These are phyloP conservation scores for Rhodotorula toruloides DNA, from an alignment of 768 basidiomycete genomes.

Conservation along the genomic window DNA sequence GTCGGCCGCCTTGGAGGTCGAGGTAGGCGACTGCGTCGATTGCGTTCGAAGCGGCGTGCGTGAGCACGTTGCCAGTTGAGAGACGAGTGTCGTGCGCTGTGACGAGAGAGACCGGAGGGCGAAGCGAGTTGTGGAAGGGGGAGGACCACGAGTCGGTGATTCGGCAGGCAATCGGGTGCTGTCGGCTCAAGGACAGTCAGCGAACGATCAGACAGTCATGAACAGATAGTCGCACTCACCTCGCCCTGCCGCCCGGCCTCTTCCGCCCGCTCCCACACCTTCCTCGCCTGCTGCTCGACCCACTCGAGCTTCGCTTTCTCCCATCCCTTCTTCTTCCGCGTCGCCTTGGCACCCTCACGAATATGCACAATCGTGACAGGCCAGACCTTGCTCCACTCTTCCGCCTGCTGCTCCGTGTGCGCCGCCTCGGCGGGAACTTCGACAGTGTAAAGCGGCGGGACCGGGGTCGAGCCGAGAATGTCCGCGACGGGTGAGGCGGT, in stretches of 20 bases:
- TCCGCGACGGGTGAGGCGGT: constrained; percentile 4
- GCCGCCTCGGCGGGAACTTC: constrained; percentile 57
- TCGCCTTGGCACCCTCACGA: constrained; percentile 45
- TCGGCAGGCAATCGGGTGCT: constrained; percentile 38
- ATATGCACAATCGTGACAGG: constrained; percentile 62
- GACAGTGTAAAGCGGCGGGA: constrained; percentile 44
- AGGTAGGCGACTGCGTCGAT: constrained; percentile 47
- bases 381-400: constrained; percentile 58
- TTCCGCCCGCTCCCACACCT: constrained; percentile 54
- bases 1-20: constrained; percentile 29
- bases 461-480: not conserved
- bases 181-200: not conserved
- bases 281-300: constrained; percentile 65
- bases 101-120: constrained; percentile 51
- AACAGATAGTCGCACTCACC: constrained; percentile 63
- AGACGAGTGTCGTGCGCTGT: constrained; percentile 65
- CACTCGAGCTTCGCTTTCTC: constrained; percentile 56
- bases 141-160: constrained; percentile 31
- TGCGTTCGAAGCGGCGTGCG: constrained; percentile 75
- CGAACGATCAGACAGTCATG: constrained; percentile 9
- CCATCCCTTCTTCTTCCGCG: constrained; percentile 60
- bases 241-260: constrained; percentile 56
- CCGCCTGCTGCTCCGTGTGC: constrained; percentile 48
- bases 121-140: constrained; percentile 33
- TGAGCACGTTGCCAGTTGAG: constrained; percentile 67